Evolutionary conservation across 2,329 filamentous ascomycete genomes (phyloP), one percentile per base, ranked within the genome.

Genomic region (Penicillium sumatraense): DNA sequence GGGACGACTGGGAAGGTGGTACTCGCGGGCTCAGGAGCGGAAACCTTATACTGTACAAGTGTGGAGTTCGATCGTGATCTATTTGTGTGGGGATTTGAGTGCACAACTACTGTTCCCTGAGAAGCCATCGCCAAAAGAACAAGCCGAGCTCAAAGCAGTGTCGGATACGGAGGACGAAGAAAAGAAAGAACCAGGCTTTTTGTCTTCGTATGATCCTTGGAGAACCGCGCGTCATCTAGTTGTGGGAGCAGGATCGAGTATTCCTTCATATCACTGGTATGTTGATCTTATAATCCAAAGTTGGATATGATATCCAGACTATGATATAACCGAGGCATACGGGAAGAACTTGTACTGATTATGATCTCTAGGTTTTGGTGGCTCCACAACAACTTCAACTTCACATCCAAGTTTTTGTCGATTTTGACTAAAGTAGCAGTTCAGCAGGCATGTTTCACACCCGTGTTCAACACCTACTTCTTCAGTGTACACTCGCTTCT

Each of bases 221-320:
- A 82, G 91, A 41, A 93, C 91, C 0, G 70, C 83, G 52, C 81
- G 92, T 49, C 88, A 90, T 54, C 74, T 96, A 66, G 70, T 86
- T 3, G 93, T 96, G 53, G 91, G 91, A 3, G 86, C 83, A 2
- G 76, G 88, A 45, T 84, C 84, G 10, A 86, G 88, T 16, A 90
- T 96, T 55, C 93, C 93, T 1, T 84, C 83, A 42, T 96, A 93
- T 71, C 85, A 85, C 65, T 96, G 92, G 92, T 96, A 81, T 59
- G 81, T 46, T 31, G 29, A 36, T 11, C 21, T 13, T 31, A n/a
- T 35, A 11, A 14, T 18, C 6, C 11, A 13, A 13, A 42, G 7
- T 35, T 4, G 16, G 7, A 27, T 29, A 10, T n/a, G 27, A 26
- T 26, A 13, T 36, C 11, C 29, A 31, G 29, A 13, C 9, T 13